Evolutionary conservation across 495 filamentous ascomycete species (phyloP).

Genomic region (Platismatia glauca): DNA sequence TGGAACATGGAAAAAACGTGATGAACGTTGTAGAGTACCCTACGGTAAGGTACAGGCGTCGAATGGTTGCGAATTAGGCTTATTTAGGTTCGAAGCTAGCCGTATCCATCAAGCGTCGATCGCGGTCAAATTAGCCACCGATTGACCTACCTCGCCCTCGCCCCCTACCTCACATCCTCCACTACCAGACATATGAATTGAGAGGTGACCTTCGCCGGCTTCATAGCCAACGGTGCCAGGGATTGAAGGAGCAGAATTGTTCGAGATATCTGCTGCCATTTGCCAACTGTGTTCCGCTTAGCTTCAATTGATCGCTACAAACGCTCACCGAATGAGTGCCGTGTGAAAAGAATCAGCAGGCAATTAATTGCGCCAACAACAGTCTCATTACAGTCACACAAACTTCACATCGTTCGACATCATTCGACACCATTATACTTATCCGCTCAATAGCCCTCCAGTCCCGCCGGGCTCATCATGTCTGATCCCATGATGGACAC

Average conservation of each 20-base stretch:
- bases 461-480: neutral
- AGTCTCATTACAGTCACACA: neutral
- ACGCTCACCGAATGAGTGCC: neutral
- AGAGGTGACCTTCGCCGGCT: neutral
- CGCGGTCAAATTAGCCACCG: no score
- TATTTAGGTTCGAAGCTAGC: neutral
- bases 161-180: no score
- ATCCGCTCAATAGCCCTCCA: neutral
- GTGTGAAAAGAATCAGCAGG: neutral
- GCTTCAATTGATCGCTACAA: neutral
- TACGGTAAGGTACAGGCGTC: no score
- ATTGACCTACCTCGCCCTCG: neutral
- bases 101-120: neutral
- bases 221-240: neutral
- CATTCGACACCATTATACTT: neutral
- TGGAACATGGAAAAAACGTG: no score
- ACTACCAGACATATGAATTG: neutral
- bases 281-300: neutral
- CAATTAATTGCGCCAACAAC: neutral
- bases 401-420: neutral
- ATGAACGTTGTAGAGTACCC: no score
- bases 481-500: slow-evolving; percentile 20
- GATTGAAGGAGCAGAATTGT: neutral
- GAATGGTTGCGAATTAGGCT: no score
- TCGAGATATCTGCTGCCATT: neutral